A percentile compares a stretch with the other conserved stretches of the same genome.
Conservation (phyloP, 1,139 yeast genomes). For the Pichia sp. region DNA sequence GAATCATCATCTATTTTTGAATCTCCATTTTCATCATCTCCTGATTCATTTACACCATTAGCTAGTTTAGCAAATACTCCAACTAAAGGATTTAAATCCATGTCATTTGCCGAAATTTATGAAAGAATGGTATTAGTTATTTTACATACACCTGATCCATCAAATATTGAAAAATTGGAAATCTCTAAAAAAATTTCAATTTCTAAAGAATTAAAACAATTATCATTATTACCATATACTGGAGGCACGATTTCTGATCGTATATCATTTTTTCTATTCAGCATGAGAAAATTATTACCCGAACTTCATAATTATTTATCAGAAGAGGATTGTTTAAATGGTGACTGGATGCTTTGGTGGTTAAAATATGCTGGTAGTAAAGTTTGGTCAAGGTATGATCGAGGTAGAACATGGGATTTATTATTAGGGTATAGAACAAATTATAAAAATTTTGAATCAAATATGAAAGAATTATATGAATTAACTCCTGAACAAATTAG, state of each 20-base stretch:
- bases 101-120: constrained; percentile 62
- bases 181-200: background rate
- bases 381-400: constrained; percentile 72
- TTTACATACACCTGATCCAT: constrained; percentile 60
- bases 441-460: constrained; percentile 28
- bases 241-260: constrained; percentile 70
- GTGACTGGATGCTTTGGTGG: constrained; percentile 96
- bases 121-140: constrained; percentile 73
- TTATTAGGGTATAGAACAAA: constrained; percentile 71
- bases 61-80: constrained; percentile 16
- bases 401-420: constrained; percentile 88
- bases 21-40: constrained; percentile 23
- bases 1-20: constrained; percentile 12
- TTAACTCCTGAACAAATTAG: constrained; percentile 21
- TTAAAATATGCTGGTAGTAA: constrained; percentile 87
- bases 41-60: constrained; percentile 18
- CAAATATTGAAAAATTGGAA: constrained; percentile 4
- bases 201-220: constrained; percentile 11
- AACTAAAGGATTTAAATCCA: constrained; percentile 23
- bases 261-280: constrained; percentile 65
- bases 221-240: constrained; percentile 12
- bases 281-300: constrained; percentile 59
- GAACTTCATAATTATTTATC: constrained; percentile 71
- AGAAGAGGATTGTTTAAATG: constrained; percentile 79
- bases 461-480: constrained; percentile 19